Evolutionary conservation across 495 filamentous ascomycete genomes (phyloP).

Genomic region (Penicillium odoratum): DNA sequence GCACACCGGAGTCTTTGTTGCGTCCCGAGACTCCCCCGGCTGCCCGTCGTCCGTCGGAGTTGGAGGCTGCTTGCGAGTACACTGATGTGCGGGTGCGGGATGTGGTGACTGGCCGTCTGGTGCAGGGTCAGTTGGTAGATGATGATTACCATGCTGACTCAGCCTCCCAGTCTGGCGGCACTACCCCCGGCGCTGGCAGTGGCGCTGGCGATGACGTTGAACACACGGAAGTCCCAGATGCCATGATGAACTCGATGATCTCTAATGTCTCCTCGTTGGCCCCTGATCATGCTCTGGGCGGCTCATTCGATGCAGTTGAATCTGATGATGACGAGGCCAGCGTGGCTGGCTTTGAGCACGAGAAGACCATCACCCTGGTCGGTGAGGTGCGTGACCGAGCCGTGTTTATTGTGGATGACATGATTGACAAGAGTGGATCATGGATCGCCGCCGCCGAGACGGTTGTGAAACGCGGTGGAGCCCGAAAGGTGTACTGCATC

Average conservation of each 20-base stretch:
- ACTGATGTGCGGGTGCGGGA: conserved; percentile 85
- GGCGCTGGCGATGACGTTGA: conserved; percentile 29
- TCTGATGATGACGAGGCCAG: conserved; percentile 94
- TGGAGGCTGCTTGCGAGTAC: conserved; percentile 63
- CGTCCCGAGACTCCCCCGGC: conserved; percentile 38
- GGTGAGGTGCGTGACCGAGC: conserved; percentile 84
- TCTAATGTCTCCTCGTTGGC: conserved; percentile 57
- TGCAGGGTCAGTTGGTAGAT: conserved; percentile 96
- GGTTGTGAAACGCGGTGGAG: conserved; percentile 86
- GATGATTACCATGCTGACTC: conserved; percentile 90
- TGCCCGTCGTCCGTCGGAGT: conserved; percentile 42
- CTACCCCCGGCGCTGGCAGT: conserved; percentile 33
- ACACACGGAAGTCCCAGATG: conserved; percentile 52
- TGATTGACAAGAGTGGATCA: conserved; percentile 95
- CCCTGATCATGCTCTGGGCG: conserved; percentile 69
- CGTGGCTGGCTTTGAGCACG: conserved; percentile 62
- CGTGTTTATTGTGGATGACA: conserved; percentile 95
- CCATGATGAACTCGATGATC: conserved; percentile 66
- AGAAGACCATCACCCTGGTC: conserved; percentile 94
- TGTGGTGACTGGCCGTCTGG: conserved; percentile 85
- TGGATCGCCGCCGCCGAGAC: conserved; percentile 99
- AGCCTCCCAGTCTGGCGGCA: conserved; percentile 56
- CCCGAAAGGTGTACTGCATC: conserved; percentile 95
- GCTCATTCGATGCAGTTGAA: conserved; percentile 73
- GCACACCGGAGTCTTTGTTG: conserved; percentile 15